Base-by-base conservation (phyloP, 495 filamentous ascomycete genomes). In the Pyrenula massariospora region DNA sequence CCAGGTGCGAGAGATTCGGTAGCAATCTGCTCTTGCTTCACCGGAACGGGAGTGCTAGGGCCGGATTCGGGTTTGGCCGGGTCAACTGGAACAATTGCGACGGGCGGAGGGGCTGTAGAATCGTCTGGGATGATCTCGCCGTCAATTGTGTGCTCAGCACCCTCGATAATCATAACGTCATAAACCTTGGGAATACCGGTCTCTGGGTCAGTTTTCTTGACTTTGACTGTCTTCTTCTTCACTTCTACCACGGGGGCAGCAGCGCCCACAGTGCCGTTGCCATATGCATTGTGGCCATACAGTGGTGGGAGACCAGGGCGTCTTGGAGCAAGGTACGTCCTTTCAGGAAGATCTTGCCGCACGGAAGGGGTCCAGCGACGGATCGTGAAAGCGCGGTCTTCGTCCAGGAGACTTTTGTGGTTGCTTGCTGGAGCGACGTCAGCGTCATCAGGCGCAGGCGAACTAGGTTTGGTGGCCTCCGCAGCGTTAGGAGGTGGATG, bases 311-410 rank as follows among this genome's bases (percentile, higher is more conserved):
- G 68, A n/a, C 87, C 88, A 62, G 88, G 89, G 59, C 90, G 81
- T 52, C 91, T 76, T 69, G 95, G 95, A 0, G 91, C 93, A 21
- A 98, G 72, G 61, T 89, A 93, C 49, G 95, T 89, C 2, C 84
- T 70, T 49, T 88, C 84, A 0, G 86, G 75, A 8, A 79, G 15
- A 42, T 42, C 31, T 15, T 42, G 31, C 31, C 31, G 31, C 31
- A 92, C 82, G 24, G 94, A 73, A 53, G 83, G 80, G 55, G 85
- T 82, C 90, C 91, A 98, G 60, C 84, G 81, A 68, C 80, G 83
- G 52, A 84, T 80, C 42, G 75, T 79, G 68, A 89, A 93, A 8
- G 82, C 85, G 51, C 73, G 73, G 47, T 80, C 76, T 53, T 55
- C 24, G 10, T 21, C 21, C 50, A 19, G 36, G 12, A 52, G 50